Percentiles rank a stretch among this genome's conserved stretches.
Conservation (phyloP, 2,329 filamentous ascomycete genomes). For the Fusarium nygamai region DNA sequence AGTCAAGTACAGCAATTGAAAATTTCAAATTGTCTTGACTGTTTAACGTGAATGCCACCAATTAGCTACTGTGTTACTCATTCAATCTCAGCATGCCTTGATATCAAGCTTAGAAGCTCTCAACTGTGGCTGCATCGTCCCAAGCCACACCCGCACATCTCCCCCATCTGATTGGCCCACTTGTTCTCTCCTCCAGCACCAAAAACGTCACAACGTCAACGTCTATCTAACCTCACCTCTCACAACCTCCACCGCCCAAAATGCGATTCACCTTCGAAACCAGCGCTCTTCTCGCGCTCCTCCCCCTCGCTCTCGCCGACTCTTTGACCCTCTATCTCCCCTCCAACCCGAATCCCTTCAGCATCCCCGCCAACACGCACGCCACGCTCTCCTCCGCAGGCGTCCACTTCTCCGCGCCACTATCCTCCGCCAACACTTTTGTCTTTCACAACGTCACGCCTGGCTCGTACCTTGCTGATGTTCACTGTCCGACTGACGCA, state of each 20-base stretch:
- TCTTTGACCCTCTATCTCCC: conserved; percentile 58
- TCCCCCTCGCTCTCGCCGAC: conserved; percentile 47
- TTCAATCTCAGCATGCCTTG: background rate
- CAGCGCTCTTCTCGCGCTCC: conserved; percentile 50
- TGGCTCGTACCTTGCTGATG: conserved; percentile 83
- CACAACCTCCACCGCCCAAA: background rate
- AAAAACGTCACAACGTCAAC: conserved; percentile 33
- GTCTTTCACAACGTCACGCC: conserved; percentile 76
- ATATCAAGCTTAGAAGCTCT: background rate
- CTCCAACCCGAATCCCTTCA: conserved; percentile 60
- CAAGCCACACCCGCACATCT: conserved; percentile 27
- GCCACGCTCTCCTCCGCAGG: conserved; percentile 64
- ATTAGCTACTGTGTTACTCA: background rate
- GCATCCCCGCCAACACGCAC: conserved; percentile 73
- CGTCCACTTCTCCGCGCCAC: conserved; percentile 61
- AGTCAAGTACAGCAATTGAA: background rate
- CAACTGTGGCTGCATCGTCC: conserved; percentile 30
- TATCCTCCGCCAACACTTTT: conserved; percentile 77
- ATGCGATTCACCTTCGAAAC: conserved; percentile 52
- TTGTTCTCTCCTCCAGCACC: conserved; percentile 32
- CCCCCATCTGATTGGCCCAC: conserved; percentile 35
- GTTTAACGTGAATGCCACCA: background rate
- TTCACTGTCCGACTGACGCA: conserved; percentile 77
- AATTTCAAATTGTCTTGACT: background rate
- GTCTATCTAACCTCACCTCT: conserved; percentile 8